Base-by-base conservation (phyloP, 2,329 filamentous ascomycete genomes). In the Coleophoma eucalyptorum region DNA sequence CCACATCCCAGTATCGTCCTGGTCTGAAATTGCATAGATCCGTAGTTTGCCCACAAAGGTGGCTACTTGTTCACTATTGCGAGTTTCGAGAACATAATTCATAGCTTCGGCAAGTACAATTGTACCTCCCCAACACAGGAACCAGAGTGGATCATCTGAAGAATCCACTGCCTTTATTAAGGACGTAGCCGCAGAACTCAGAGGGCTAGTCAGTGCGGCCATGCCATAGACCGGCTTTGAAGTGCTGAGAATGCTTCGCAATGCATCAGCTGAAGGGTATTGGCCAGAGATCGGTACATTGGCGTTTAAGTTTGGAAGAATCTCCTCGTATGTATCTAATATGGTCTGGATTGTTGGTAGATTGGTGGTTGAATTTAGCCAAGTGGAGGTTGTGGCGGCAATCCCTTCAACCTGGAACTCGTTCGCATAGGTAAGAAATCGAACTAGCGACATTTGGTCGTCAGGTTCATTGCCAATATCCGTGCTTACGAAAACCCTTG, bases 11-110 rank as follows among this genome's bases (percentile, higher is more conserved):
- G 76, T 74, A 53, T 84, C 74, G 53, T 83, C 80, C 55, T 83
- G 80, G 55, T 83, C 80, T 7, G 77, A 81, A 48, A 83, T 81
- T 33, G 79, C 65, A 59, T 81, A 81, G 6, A 80, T 69, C 15
- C 77, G 67, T 3, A 81, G 61, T 54, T 73, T 74, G 4, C 63
- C 55, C 2, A 68, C 62, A 19, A 80, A 65, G 0, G 50, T 51
- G 0, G 65, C 62, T 1, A 70, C 62, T 1, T 74, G 69, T 0
- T 54, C 35, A 15, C 58, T 52, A 43, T 64, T 52, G 56, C 53
- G 58, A 15, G 60, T 61, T n/a, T 60, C 51, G 20, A 67, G 65
- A 41, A 74, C 67, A 15, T 72, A 64, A 31, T 69, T 59, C 8
- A 80, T 66, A 1, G 72, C 74, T 48, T 76, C 70, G 3, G 77